phyloP scores from a whole-genome alignment of 805 yeast genomes.

The Saturnispora halmiae region DNA sequence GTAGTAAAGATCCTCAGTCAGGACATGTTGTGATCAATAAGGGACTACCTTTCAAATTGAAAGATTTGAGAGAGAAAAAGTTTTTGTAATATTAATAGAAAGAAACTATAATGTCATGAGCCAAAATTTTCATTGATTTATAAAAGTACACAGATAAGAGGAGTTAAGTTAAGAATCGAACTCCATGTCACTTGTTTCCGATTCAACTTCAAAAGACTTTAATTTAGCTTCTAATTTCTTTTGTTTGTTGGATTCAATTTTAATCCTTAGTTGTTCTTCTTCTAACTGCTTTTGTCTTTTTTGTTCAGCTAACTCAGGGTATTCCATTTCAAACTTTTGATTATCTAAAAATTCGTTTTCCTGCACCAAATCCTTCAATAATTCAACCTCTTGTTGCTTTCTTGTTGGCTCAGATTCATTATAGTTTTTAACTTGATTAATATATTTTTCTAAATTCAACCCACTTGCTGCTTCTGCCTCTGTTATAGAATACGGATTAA shows the following conservation, averaged over 20 bases:
- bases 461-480: slow-evolving; percentile 94
- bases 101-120: background rate
- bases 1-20: slow-evolving; percentile 21
- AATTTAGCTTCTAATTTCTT: background rate
- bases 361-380: slow-evolving; percentile 21
- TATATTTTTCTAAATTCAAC: slow-evolving; percentile 55
- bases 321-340: slow-evolving; percentile 22
- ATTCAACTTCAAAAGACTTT: slow-evolving; percentile 2
- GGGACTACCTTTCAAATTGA: slow-evolving; percentile 39
- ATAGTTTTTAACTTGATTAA: slow-evolving; percentile 53
- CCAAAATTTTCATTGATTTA: background rate
- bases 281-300: slow-evolving; percentile 7
- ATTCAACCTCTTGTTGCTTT: slow-evolving; percentile 33
- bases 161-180: background rate
- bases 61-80: slow-evolving; percentile 40
- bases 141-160: background rate
- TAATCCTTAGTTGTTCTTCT: slow-evolving; percentile 7
- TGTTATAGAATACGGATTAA: slow-evolving; percentile 75
- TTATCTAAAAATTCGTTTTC: slow-evolving; percentile 29
- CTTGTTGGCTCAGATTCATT: slow-evolving; percentile 41
- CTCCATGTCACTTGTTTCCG: slow-evolving; percentile 11
- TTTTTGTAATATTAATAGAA: background rate
- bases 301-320: slow-evolving; percentile 19
- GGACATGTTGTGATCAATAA: slow-evolving; percentile 44
- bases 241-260: slow-evolving; percentile 4